Evolutionary conservation across 306 rosid species (phyloP).

Genomic region (Malus asiatica): DNA sequence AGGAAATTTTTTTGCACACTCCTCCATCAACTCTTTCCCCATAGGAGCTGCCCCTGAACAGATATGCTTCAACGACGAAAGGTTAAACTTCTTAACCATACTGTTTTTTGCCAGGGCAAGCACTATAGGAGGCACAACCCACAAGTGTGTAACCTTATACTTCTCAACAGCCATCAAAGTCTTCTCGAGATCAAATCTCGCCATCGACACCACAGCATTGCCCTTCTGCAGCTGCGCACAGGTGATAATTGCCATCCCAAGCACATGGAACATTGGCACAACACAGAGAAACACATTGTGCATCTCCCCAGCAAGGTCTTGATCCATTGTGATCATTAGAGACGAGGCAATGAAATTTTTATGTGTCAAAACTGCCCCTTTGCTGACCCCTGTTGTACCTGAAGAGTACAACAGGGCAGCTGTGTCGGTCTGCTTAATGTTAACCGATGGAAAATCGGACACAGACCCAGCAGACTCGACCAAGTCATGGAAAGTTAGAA

Average conservation of each 20-base stretch:
- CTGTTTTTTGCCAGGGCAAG: constrained; percentile 64
- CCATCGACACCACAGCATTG: constrained; percentile 43
- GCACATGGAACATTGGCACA: constrained; percentile 83
- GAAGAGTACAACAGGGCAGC: constrained; percentile 81
- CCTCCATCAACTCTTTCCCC: constrained; percentile 77
- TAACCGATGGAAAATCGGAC: constrained; percentile 38
- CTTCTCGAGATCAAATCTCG: constrained; percentile 46
- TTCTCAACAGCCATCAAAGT: constrained; percentile 45
- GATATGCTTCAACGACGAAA: constrained; percentile 58
- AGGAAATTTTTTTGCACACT: constrained; percentile 46
- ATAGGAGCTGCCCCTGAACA: constrained; percentile 89
- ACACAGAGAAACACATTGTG: constrained; percentile 49
- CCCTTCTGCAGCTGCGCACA: constrained; percentile 55
- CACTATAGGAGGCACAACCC: constrained; percentile 81
- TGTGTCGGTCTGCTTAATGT: constrained; percentile 50
- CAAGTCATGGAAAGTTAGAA: constrained; percentile 36
- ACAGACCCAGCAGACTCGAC: constrained; percentile 19
- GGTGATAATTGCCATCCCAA: constrained; percentile 48
- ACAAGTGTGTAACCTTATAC: constrained; percentile 52
- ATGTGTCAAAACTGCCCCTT: constrained; percentile 75
- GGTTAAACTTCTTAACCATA: constrained; percentile 43
- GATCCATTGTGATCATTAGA: constrained; percentile 52
- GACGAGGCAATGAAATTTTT: constrained; percentile 60
- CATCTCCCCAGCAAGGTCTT: constrained; percentile 28
- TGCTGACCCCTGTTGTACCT: constrained; percentile 79